These are phyloP conservation scores for Galeopsis tetrahit DNA, from an alignment of 257 asterid species.

Conservation along the genomic window DNA sequence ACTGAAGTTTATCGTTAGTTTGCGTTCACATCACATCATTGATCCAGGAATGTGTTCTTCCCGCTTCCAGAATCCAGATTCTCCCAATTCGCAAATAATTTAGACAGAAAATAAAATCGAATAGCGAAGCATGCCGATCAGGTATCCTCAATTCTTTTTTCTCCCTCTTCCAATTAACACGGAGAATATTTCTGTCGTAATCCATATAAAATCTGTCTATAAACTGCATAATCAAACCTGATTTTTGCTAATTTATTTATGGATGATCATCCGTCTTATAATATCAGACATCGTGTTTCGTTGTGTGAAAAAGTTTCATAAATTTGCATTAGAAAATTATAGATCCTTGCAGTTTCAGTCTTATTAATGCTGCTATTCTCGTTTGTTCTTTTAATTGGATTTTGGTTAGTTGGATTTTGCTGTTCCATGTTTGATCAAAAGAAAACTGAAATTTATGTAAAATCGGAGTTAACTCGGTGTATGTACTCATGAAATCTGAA, in stretches of 20 bases:
- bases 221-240: not conserved
- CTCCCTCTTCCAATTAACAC: not conserved
- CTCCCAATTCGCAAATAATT: not conserved
- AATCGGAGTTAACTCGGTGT: not conserved
- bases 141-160: conserved; percentile 18
- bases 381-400: not conserved
- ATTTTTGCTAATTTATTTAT: not conserved
- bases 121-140: conserved; percentile 25
- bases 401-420: conserved; percentile 17
- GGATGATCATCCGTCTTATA: conserved; percentile 23
- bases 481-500: no score
- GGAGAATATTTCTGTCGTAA: not conserved
- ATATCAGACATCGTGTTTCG: not conserved
- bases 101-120: not conserved
- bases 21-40: conserved; percentile 31
- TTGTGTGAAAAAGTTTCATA: not conserved
- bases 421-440: not conserved
- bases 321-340: not conserved
- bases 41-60: conserved; percentile 16
- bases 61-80: conserved; percentile 1
- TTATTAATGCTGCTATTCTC: conserved; percentile 10
- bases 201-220: not conserved
- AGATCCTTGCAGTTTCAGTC: not conserved
- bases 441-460: conserved; percentile 25
- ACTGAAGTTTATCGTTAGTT: conserved; percentile 20